Conservation (phyloP, 2,329 filamentous ascomycete genomes). For the Fusarium sp. region DNA sequence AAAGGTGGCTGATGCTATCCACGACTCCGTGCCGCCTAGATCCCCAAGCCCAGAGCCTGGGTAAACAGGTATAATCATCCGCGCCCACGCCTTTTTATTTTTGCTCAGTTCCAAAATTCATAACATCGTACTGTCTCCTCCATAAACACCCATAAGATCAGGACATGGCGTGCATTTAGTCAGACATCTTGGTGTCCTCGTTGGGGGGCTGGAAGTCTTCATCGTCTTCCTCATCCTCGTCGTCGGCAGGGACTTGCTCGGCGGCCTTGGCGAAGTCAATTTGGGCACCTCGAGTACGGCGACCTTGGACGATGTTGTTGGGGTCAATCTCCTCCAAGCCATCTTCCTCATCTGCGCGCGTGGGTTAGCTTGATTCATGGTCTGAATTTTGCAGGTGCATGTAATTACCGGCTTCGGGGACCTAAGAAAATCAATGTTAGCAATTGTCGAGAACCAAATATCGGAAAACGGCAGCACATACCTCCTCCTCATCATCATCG, state of each 20-base stretch:
- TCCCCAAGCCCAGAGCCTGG: constrained; percentile 16
- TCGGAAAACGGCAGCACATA: constrained; percentile 19
- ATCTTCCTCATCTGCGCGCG: constrained; percentile 72
- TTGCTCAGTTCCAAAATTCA: constrained; percentile 35
- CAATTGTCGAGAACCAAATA: neutral
- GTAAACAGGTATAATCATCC: constrained; percentile 35
- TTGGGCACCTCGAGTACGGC: constrained; percentile 88
- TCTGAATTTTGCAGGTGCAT: constrained; percentile 3
- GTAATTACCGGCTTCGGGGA: constrained; percentile 46
- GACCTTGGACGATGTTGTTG: constrained; percentile 83
- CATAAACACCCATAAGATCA: constrained; percentile 2
- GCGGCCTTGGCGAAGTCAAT: constrained; percentile 96
- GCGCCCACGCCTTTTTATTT: constrained; percentile 28
- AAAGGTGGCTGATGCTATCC: constrained; percentile 31
- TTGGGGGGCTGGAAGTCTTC: constrained; percentile 70
- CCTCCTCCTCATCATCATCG: constrained; percentile 51
- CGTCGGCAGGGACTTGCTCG: constrained; percentile 77
- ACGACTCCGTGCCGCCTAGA: constrained; percentile 35
- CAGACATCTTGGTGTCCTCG: constrained; percentile 75
- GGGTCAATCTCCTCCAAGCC: constrained; percentile 92
- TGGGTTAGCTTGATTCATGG: constrained; percentile 42
- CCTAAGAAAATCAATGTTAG: constrained; percentile 43
- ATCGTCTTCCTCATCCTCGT: constrained; percentile 84
- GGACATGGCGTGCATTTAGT: constrained; percentile 37
- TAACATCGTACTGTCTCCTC: constrained; percentile 33